Base-by-base conservation (phyloP, 176 grass and related monocot genomes). In the Carex kokanica region DNA sequence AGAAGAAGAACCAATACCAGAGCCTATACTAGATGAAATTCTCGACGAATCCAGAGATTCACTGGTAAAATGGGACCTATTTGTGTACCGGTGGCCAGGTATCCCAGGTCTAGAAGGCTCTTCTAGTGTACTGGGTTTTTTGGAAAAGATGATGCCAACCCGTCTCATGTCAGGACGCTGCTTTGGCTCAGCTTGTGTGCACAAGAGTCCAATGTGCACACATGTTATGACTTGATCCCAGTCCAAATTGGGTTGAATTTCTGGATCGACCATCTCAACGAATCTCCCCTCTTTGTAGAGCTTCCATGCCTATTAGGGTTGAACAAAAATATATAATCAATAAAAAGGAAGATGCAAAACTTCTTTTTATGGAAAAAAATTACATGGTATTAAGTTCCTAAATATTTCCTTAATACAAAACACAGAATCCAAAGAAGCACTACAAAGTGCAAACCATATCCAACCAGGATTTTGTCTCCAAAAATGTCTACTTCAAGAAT, bases 231-330 rank as follows among this genome's bases (percentile, higher is more conserved):
- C 85, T 82, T 90, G 85, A 60, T 84, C 88, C 7, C 16, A 9
- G 67, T 62, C 88, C 24, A 83, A 49, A 3, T 69, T 85, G 40
- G 88, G 45, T 31, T 34, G 52, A 60, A 90, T 36, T 47, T 78
- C 58, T 56, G 52, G 40, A 77, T 90, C 88, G 81, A 90, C 64
- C 66, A 90, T 45, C 7, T 90, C 81, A 54, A 85, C 32, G 13
- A 34, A 62, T 11, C 62, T 54, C 5, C 85, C 74, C 81, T 68
- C 84, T 68, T 74, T 84, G 75, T 90, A 61, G 3, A 90, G 82
- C 45, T 85, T 90, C 88, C 88, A 87, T 78, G 88, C 88, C 88
- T 90, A 78, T 71, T 21, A 73, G 43, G 24, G 24, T 27, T 74
- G n/a, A 81, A 2, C n/a, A 40, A 58, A 25, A 57, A 2, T 29